phyloP scores from a whole-genome alignment of 2,329 filamentous ascomycete genomes.

The Ceratocystis variospora region DNA sequence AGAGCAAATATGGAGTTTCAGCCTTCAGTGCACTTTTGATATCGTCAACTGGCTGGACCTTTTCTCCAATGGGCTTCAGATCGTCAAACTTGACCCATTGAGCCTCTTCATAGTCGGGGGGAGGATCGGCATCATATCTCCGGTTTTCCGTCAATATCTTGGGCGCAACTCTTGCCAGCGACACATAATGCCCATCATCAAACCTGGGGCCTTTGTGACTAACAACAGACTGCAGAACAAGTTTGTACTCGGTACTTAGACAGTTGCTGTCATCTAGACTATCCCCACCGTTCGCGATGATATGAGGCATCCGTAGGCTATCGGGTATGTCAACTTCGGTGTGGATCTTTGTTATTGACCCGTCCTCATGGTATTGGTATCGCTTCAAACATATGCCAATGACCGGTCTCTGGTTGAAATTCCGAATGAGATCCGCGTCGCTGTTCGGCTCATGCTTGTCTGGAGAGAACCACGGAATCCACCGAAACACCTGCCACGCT shows the following conservation, averaged over 20 bases:
- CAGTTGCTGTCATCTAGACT: constrained; percentile 37
- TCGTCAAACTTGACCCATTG: constrained; percentile 92
- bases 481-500: constrained; percentile 91
- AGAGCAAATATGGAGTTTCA: constrained; percentile 89
- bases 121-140: constrained; percentile 40
- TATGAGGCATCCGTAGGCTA: constrained; percentile 69
- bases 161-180: constrained; percentile 64
- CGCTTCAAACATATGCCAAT: constrained; percentile 88
- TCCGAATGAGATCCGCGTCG: constrained; percentile 72
- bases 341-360: constrained; percentile 36
- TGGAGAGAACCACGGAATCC: constrained; percentile 81
- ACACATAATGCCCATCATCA: constrained; percentile 78
- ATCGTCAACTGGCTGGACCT: constrained; percentile 66
- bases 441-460: constrained; percentile 39
- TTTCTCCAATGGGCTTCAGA: constrained; percentile 45
- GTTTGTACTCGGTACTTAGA: constrained; percentile 80
- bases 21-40: constrained; percentile 59
- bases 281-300: constrained; percentile 42
- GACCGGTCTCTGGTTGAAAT: constrained; percentile 74
- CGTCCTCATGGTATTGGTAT: constrained; percentile 35
- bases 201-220: constrained; percentile 59
- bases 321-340: constrained; percentile 75
- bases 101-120: constrained; percentile 54
- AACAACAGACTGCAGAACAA: constrained; percentile 79
- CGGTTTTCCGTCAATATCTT: constrained; percentile 47